Base-by-base conservation (phyloP, 257 asterid species). In the Capsicum rhomboideum region DNA sequence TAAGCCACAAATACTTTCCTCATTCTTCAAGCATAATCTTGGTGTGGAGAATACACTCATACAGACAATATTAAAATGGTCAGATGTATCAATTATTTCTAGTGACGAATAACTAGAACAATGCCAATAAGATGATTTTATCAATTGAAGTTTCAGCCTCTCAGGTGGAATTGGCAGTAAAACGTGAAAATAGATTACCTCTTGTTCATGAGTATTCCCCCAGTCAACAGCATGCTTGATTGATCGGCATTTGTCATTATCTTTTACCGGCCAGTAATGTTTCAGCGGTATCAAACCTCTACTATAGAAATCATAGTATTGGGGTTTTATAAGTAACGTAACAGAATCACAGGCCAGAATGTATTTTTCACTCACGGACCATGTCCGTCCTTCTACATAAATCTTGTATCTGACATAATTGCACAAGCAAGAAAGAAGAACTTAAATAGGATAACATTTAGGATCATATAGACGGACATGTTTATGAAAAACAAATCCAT, bases 321-420 rank as follows among this genome's bases (percentile, higher is more conserved):
- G 83, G 61, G 98, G 97, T 79, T 88, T 90, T 61, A 96, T 92
- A 9, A 93, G 68, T 8, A 96, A 84, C 0, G 98, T 82, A 4
- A 92, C 87, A 2, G 99, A 94, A 88, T 96, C 91, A 72, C 99
- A 96, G 10, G 97, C 97, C 59, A 96, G 91, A 80, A 96, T 96
- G 93, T 96, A 96, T 40, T 96, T 96, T 86, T 96, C 98, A 71
- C 99, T 96, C 83, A 96, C 98, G 0, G 99, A 96, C 99, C 99
- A 96, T 0, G 95, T 95, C 2, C 90, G 86, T 83, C 99, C 99
- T 88, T 96, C 99, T 1, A 96, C 89, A 84, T 96, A 96, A 83
- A 96, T 92, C 84, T 96, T 96, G 86, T 89, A 96, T 86, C 99
- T 96, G 91, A 17, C 31, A 63, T 21, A 3, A 66, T 46, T n/a